These are phyloP conservation scores for Gracilaria gracilis DNA, from an alignment of 23 red algal genomes.

Conservation along the genomic window DNA sequence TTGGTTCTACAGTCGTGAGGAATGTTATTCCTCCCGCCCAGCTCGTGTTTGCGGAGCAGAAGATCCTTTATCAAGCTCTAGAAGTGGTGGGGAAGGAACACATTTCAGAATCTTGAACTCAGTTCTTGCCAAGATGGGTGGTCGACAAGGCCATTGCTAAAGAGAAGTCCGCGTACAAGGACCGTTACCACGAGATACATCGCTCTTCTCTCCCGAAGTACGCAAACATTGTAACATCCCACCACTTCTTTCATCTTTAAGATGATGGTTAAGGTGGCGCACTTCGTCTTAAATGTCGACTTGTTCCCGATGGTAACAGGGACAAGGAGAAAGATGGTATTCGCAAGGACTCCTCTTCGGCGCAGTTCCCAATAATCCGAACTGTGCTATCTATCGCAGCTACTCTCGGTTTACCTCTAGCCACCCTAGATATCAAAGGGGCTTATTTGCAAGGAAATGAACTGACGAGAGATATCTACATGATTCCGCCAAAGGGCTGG, in stretches of 20 bases:
- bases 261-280: background rate
- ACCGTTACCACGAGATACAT: background rate
- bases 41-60: conserved; percentile 15
- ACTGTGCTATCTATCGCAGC: conserved; percentile 25
- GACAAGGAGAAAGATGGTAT: conserved; percentile 1
- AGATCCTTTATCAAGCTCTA: background rate
- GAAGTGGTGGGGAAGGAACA: background rate
- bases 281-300: conserved; percentile 35
- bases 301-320: conserved; percentile 28
- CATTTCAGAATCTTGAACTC: conserved; percentile 18
- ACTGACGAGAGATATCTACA: conserved; percentile 13
- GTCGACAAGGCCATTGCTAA: conserved; percentile 25
- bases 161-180: conserved; percentile 7
- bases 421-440: conserved; percentile 29
- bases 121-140: conserved; percentile 21
- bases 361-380: conserved; percentile 45
- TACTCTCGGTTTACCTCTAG: background rate
- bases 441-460: background rate
- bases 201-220: background rate
- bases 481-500: conserved; percentile 22
- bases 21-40: no score
- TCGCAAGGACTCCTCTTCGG: conserved; percentile 43
- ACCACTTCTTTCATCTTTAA: conserved; percentile 57
- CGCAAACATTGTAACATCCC: conserved; percentile 19
- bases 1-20: background rate